Evolutionary conservation across 208 protist genomes (phyloP).

Genomic region (Wallacemonas sp.): DNA sequence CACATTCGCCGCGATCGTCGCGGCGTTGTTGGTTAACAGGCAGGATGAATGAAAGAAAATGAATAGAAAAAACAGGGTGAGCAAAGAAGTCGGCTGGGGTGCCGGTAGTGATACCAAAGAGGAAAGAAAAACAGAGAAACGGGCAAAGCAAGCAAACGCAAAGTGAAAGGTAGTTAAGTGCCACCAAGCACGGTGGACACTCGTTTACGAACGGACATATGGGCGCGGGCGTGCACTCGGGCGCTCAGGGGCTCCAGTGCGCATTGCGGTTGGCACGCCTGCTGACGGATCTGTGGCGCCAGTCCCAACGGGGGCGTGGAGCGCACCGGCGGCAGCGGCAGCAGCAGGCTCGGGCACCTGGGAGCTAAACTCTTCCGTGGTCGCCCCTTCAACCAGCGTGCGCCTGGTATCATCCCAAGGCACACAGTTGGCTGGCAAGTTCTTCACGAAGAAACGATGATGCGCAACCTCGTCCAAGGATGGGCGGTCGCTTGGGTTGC

Average conservation of each 20-base stretch:
- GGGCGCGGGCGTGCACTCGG: slow-evolving; percentile 11
- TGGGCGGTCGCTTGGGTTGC: slow-evolving; percentile 49
- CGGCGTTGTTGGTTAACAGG: background rate
- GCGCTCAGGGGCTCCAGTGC: slow-evolving; percentile 13
- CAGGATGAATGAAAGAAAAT: background rate
- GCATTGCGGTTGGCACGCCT: slow-evolving; percentile 8
- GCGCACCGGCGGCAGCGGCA: too few species aligned
- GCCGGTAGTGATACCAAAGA: background rate
- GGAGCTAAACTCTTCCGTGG: slow-evolving; percentile 69
- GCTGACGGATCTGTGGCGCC: background rate
- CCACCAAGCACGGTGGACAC: too few species aligned
- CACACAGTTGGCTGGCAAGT: slow-evolving; percentile 47
- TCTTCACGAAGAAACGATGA: slow-evolving; percentile 61
- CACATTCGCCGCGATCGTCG: too few species aligned
- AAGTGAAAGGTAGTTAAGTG: slow-evolving; percentile 7
- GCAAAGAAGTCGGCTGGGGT: background rate
- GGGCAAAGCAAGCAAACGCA: background rate
- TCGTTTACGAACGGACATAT: background rate
- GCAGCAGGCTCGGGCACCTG: slow-evolving; percentile 36
- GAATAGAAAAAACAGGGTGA: slow-evolving; percentile 6
- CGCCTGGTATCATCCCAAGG: slow-evolving; percentile 34
- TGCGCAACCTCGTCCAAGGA: slow-evolving; percentile 63
- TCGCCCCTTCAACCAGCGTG: slow-evolving; percentile 31
- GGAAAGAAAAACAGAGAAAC: slow-evolving; percentile 17
- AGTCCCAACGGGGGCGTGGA: too few species aligned